These are phyloP conservation scores for Leccinum angustisporum DNA, from an alignment of 1,284 basidiomycete species.

Conservation along the genomic window DNA sequence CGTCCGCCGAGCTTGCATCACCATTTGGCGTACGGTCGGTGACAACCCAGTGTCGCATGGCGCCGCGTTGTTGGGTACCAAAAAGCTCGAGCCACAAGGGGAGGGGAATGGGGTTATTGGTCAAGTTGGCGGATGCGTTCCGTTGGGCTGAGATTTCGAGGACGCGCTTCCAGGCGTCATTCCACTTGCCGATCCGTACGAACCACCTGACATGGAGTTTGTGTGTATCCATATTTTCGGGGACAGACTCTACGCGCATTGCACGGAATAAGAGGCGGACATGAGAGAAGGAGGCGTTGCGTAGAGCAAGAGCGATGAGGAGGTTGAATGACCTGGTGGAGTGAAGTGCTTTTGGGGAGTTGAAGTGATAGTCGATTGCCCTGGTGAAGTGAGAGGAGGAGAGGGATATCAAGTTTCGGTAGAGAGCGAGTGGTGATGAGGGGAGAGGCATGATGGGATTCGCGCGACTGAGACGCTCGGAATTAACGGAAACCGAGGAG, in stretches of 20 bases:
- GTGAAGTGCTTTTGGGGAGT: constrained; percentile 39
- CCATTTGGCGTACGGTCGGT: neutral
- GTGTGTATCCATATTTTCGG: constrained; percentile 44
- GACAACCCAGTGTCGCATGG: constrained; percentile 26
- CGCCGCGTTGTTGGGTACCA: constrained; percentile 37
- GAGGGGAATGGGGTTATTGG: constrained; percentile 35
- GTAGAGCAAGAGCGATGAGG: constrained; percentile 48
- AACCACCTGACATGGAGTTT: constrained; percentile 51
- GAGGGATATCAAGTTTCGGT: constrained; percentile 46
- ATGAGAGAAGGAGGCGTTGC: constrained; percentile 42
- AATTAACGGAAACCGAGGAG: constrained; percentile 37
- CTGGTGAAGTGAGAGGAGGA: constrained; percentile 33
- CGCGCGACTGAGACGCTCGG: constrained; percentile 3
- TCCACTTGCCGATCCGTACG: constrained; percentile 48
- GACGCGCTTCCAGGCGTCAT: constrained; percentile 46
- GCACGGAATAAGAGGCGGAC: constrained; percentile 41
- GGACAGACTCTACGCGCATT: constrained; percentile 42
- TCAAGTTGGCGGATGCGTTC: neutral
- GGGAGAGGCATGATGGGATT: constrained; percentile 16
- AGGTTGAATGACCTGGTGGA: constrained; percentile 55
- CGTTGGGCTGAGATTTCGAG: constrained; percentile 14
- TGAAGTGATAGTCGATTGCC: constrained; percentile 51
- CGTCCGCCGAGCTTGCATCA: neutral
- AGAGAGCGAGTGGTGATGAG: constrained; percentile 36
- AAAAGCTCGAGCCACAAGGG: constrained; percentile 57